Base-by-base conservation (phyloP, 805 yeast species). In the Kuraishia piskuri region DNA sequence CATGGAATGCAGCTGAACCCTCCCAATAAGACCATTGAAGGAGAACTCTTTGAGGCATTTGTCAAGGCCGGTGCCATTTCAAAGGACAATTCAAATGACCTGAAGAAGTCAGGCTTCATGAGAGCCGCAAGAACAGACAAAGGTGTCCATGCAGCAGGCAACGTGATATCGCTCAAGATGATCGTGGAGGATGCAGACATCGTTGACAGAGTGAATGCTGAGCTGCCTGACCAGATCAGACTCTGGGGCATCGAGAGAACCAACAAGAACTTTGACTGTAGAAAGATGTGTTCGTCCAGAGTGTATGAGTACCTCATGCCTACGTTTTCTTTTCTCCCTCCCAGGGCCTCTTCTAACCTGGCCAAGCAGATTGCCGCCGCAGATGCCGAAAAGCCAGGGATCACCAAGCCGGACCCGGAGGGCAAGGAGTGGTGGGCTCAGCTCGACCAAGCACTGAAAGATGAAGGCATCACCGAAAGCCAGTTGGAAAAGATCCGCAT, bases 101-200 rank as follows among this genome's bases (percentile, higher is more conserved):
- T 91, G 62, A 90, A 89, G 65, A 91, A 91, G 65, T 80, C 83
- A 52, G 90, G 94, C 0, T 88, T 92, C 64, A 85, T 84, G 88
- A 77, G 94, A 68, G 89, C 91, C 52, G 92, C 92, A 3, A 77
- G 92, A 71, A 86, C 92, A 2, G 98, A 91, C 68, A 92, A 92
- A 68, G 98, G 97, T 56, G 98, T 91, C 22, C 98, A 91, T 69
- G 97, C 98, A 12, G 96, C 97, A 1, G 97, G 97, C 25, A 91
- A 91, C 66, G 90, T 90, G 22, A 79, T 92, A 48, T 86, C 95
- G 17, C 73, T 87, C 60, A 91, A 91, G 66, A 70, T 91, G 75
- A 88, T 89, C 61, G 77, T 89, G 52, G 96, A 90, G 64, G 96
- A 91, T 62, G 81, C 76, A 14, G 85, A 89, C 53, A 78, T 90